phyloP scores from a whole-genome alignment of 2,329 filamentous ascomycete species.

The Dissoconium aciculare region DNA sequence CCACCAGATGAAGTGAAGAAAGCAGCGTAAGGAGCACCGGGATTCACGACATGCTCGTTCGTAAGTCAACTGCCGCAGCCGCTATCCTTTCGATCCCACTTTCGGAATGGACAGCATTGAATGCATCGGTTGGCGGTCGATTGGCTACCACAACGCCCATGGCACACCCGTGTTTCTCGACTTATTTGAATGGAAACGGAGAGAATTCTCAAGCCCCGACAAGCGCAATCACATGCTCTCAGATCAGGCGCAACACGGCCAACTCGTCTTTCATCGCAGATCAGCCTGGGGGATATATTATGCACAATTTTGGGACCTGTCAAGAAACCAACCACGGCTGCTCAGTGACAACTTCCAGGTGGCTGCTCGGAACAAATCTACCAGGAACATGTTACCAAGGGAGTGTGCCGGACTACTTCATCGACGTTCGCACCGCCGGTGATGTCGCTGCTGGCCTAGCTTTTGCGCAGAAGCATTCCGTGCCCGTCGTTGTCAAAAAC shows the following conservation, averaged over 20 bases:
- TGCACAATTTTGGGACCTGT: slow-evolving; percentile 1
- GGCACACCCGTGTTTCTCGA: slow-evolving; percentile 11
- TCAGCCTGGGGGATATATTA: neutral
- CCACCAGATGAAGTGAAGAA: too few species aligned
- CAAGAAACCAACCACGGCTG: neutral
- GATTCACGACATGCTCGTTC: too few species aligned
- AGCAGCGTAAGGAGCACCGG: too few species aligned
- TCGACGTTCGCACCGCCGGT: slow-evolving; percentile 11
- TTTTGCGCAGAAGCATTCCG: slow-evolving; percentile 11
- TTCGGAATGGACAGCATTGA: slow-evolving; percentile 10
- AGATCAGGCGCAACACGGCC: neutral
- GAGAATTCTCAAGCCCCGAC: neutral
- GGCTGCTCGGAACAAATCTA: neutral
- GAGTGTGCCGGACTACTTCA: slow-evolving; percentile 13
- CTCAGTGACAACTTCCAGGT: neutral
- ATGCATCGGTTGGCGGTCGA: slow-evolving; percentile 8
- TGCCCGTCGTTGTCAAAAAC: slow-evolving; percentile 12
- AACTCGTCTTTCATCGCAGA: slow-evolving; percentile 1
- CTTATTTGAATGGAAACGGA: slow-evolving; percentile 2
- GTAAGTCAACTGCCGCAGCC: slow-evolving; percentile 1
- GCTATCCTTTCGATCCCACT: slow-evolving; percentile 6
- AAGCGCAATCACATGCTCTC: neutral
- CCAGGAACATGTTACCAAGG: slow-evolving; percentile 11
- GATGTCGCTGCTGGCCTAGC: slow-evolving; percentile 13
- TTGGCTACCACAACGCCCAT: slow-evolving; percentile 6